Conservation (phyloP, 106 monocot species). For the Apostasia ramifera region DNA sequence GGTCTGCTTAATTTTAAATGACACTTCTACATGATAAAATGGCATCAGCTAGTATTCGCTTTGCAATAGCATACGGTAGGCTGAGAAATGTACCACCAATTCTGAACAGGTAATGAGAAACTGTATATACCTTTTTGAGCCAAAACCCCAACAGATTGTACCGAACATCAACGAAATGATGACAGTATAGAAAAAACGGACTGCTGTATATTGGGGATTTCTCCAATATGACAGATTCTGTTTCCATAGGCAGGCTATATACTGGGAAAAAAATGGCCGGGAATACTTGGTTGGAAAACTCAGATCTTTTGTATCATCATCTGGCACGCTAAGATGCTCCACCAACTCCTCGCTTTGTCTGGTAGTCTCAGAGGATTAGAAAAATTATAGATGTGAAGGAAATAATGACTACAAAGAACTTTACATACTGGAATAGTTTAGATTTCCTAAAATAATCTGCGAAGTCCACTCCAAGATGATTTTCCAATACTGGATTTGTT, state of each 20-base stretch:
- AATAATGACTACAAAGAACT: slow-evolving; percentile 1
- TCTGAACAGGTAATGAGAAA: too few species aligned
- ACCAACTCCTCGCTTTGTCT: slow-evolving; percentile 82
- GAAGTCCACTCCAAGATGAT: slow-evolving; percentile 67
- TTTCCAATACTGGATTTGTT: slow-evolving; percentile 70
- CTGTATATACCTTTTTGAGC: slow-evolving; percentile 67
- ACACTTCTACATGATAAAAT: too few species aligned
- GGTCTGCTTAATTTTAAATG: too few species aligned
- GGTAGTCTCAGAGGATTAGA: slow-evolving; percentile 12
- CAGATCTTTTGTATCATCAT: slow-evolving; percentile 58
- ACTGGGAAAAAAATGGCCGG: slow-evolving; percentile 61
- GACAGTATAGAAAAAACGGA: slow-evolving; percentile 95
- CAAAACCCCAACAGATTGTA: slow-evolving; percentile 97
- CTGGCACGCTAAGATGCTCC: slow-evolving; percentile 75
- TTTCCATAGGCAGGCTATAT: slow-evolving; percentile 91
- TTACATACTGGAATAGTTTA: slow-evolving; percentile 70
- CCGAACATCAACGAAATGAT: slow-evolving; percentile 98
- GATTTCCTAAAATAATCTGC: slow-evolving; percentile 80
- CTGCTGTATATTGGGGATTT: slow-evolving; percentile 98
- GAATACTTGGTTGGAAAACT: slow-evolving; percentile 89
- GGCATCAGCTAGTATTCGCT: too few species aligned
- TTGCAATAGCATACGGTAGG: too few species aligned
- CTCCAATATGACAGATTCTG: slow-evolving; percentile 98
- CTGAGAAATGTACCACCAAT: too few species aligned
- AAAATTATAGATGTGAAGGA: slow-evolving; percentile 9